Conservation (phyloP, 305 asterid genomes). For the Fraxinus nigra region DNA sequence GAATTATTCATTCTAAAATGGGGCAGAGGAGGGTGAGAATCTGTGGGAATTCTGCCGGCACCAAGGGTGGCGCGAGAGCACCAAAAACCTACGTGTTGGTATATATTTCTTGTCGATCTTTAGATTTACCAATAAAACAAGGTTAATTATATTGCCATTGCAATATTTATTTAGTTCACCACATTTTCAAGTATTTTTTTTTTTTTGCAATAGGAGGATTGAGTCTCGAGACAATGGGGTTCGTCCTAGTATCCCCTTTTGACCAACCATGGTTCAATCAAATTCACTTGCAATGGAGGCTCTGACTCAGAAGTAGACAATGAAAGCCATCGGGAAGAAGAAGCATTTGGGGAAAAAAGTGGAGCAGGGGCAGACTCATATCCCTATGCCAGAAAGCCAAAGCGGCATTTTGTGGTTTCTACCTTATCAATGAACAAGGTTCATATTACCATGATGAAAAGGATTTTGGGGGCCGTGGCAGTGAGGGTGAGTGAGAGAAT, state of each 20-base stretch:
- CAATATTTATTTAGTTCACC: too few species aligned
- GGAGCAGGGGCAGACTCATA: not conserved
- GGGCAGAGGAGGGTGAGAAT: too few species aligned
- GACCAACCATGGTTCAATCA: not conserved
- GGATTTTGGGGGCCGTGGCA: not conserved
- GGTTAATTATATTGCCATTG: too few species aligned
- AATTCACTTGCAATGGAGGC: not conserved
- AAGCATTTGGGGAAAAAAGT: constrained; percentile 46
- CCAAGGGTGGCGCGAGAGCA: too few species aligned
- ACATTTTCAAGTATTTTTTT: too few species aligned
- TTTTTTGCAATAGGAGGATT: constrained; percentile 16
- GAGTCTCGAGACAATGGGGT: constrained; percentile 55
- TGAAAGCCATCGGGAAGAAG: constrained; percentile 25
- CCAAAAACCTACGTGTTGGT: too few species aligned
- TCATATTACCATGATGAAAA: constrained; percentile 40
- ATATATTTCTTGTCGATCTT: too few species aligned
- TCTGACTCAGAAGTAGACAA: not conserved
- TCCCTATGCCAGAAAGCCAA: not conserved
- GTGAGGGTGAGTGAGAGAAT: too few species aligned
- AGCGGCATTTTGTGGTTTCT: not conserved
- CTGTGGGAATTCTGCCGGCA: too few species aligned
- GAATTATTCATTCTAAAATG: too few species aligned
- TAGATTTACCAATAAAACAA: too few species aligned
- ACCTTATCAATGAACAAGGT: not conserved
- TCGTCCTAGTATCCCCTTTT: not conserved